These are phyloP conservation scores for Diaporthe sp. DNA, from an alignment of 2,329 filamentous ascomycete genomes.

Conservation along the genomic window DNA sequence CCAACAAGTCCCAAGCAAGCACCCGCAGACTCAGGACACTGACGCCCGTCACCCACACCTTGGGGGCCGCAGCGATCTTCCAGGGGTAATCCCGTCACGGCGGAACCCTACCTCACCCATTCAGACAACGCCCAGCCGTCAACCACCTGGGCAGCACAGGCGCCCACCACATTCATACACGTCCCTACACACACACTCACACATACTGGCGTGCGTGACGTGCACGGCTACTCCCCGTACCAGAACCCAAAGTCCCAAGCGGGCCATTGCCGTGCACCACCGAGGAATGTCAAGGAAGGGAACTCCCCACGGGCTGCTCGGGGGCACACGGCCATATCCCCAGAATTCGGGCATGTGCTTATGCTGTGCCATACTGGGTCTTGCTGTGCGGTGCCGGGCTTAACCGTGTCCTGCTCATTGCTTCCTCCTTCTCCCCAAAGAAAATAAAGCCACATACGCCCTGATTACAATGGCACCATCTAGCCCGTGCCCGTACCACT, in stretches of 20 bases:
- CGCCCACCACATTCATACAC: not conserved
- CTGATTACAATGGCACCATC: not conserved
- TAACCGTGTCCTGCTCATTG: no score
- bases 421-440: not conserved
- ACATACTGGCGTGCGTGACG: not conserved
- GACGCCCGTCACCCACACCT: not conserved
- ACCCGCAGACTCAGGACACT: not conserved
- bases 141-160: not conserved
- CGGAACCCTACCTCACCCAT: not conserved
- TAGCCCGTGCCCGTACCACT: constrained; percentile 3
- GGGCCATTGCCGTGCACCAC: not conserved
- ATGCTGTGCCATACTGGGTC: not conserved
- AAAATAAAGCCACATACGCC: not conserved
- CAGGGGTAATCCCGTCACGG: constrained; percentile 15
- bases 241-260: not conserved
- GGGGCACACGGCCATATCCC: not conserved
- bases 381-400: not conserved
- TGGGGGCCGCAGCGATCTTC: not conserved
- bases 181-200: not conserved
- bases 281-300: not conserved
- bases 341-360: not conserved
- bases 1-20: not conserved
- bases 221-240: not conserved
- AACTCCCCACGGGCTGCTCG: not conserved
- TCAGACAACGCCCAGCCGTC: not conserved